Percentiles rank a stretch among this genome's conserved stretches.
Conservation (phyloP, 768 basidiomycete genomes). For the Daedaleopsis nitida region DNA sequence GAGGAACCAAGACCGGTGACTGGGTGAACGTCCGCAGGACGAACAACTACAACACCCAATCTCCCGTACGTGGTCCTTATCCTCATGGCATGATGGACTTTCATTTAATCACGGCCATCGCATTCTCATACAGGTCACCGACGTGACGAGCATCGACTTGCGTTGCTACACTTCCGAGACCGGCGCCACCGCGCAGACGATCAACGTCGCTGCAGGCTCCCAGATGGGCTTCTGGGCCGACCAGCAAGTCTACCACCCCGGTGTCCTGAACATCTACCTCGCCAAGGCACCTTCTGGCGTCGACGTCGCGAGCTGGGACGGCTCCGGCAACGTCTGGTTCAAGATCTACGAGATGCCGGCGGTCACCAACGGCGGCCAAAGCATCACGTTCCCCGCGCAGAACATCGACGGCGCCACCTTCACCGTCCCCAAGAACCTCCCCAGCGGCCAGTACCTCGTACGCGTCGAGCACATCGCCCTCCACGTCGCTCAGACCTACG, state of each 20-base stretch:
- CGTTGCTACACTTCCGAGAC: slow-evolving; percentile 35
- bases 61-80: slow-evolving; percentile 26
- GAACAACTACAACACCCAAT: slow-evolving; percentile 30
- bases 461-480: slow-evolving; percentile 36
- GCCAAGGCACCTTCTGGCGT: slow-evolving; percentile 27
- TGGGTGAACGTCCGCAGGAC: slow-evolving; percentile 34
- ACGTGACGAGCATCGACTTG: slow-evolving; percentile 30
- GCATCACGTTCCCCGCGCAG: slow-evolving; percentile 10
- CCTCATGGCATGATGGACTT: background rate
- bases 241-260: slow-evolving; percentile 29
- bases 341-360: slow-evolving; percentile 43
- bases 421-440: slow-evolving; percentile 32
- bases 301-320: slow-evolving; percentile 36
- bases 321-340: slow-evolving; percentile 43
- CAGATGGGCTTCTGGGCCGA: slow-evolving; percentile 33
- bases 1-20: slow-evolving; percentile 23
- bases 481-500: slow-evolving; percentile 27
- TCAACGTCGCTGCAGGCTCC: slow-evolving; percentile 30
- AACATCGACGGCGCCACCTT: slow-evolving; percentile 30
- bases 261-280: slow-evolving; percentile 35
- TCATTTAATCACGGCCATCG: background rate
- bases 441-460: slow-evolving; percentile 37
- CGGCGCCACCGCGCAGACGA: slow-evolving; percentile 24
- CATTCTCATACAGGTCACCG: slow-evolving; percentile 28
- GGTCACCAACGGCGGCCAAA: slow-evolving; percentile 24